These are phyloP conservation scores for Fagopyrum homotropicum DNA, from an alignment of 148 eudicot genomes.

Conservation along the genomic window DNA sequence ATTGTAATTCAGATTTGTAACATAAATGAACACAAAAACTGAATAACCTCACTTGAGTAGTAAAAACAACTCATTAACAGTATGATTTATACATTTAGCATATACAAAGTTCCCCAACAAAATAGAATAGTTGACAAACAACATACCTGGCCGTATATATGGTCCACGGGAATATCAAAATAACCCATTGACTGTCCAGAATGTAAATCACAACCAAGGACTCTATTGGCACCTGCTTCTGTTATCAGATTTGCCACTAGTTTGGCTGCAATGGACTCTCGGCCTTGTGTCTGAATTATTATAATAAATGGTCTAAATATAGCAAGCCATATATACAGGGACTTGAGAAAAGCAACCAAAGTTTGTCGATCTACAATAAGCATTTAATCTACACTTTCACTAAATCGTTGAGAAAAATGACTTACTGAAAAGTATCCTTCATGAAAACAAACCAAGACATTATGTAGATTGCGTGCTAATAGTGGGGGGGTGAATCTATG, in stretches of 20 bases:
- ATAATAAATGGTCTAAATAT: background rate
- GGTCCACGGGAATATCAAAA: slow-evolving; percentile 71
- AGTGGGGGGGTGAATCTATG: background rate
- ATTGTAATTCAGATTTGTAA: background rate
- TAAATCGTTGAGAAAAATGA: background rate
- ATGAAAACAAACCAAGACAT: background rate
- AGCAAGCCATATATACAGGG: background rate
- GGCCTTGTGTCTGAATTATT: slow-evolving; percentile 52
- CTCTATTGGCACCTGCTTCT: slow-evolving; percentile 63
- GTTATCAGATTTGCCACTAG: slow-evolving; percentile 53
- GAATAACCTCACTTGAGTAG: background rate
- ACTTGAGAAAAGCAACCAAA: slow-evolving; percentile 1
- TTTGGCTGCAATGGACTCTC: slow-evolving; percentile 63
- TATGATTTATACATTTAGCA: background rate
- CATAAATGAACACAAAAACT: background rate
- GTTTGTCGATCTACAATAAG: background rate
- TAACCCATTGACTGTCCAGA: slow-evolving; percentile 76
- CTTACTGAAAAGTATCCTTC: background rate
- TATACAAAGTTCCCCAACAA: background rate
- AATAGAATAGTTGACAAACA: background rate
- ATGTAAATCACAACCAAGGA: slow-evolving; percentile 62
- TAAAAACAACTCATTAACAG: background rate
- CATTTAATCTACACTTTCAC: background rate
- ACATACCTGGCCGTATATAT: slow-evolving; percentile 50
- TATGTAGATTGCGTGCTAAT: background rate